phyloP scores from a whole-genome alignment of 768 basidiomycete species.

The Hemileccinum impolitum region DNA sequence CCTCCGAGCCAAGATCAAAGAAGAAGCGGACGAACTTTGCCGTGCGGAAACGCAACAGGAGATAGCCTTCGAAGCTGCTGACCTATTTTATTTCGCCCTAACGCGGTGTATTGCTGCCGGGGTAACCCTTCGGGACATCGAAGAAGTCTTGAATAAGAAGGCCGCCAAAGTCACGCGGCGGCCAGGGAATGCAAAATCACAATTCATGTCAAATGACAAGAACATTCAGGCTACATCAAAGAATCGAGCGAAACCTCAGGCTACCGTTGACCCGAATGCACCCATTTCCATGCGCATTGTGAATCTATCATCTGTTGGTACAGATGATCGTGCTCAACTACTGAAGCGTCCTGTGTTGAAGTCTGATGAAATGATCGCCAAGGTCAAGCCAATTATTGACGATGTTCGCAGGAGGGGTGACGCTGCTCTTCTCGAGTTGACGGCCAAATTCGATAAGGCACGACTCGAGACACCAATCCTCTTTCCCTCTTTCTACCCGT shows the following conservation, averaged over 20 bases:
- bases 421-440: slow-evolving; percentile 79
- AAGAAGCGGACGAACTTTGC: slow-evolving; percentile 98
- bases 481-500: slow-evolving; percentile 66
- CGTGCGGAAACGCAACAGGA: slow-evolving; percentile 73
- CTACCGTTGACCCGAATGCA: slow-evolving; percentile 30
- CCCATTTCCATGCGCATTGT: slow-evolving; percentile 78
- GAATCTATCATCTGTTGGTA: slow-evolving; percentile 47
- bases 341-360: slow-evolving; percentile 89
- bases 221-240: slow-evolving; percentile 27
- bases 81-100: slow-evolving; percentile 89
- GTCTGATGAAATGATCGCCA: slow-evolving; percentile 57
- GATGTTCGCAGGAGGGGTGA: slow-evolving; percentile 84
- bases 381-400: slow-evolving; percentile 92
- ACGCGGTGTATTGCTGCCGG: slow-evolving; percentile 82
- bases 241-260: slow-evolving; percentile 22
- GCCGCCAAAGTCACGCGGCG: slow-evolving; percentile 83
- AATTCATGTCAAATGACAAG: slow-evolving; percentile 45
- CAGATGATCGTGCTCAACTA: slow-evolving; percentile 59
- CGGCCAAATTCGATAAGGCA: slow-evolving; percentile 91
- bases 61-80: slow-evolving; percentile 92
- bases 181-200: slow-evolving; percentile 89
- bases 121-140: slow-evolving; percentile 79
- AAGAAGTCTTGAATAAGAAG: slow-evolving; percentile 78
- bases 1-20: slow-evolving; percentile 93
- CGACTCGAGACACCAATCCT: slow-evolving; percentile 65